phyloP scores from a whole-genome alignment of 1,139 yeast species.

The Suhomyces wounanorum region DNA sequence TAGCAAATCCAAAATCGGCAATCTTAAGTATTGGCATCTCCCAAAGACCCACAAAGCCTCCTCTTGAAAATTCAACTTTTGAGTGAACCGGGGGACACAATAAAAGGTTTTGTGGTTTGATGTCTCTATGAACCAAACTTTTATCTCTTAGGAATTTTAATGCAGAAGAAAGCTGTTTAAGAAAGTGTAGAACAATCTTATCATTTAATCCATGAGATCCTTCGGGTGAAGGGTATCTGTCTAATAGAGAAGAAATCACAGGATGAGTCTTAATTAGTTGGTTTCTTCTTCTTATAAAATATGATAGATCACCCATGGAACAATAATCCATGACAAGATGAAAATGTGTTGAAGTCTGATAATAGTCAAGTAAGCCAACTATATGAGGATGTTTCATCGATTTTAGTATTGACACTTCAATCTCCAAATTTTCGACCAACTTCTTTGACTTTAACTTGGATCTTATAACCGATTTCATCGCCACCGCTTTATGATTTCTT shows the following conservation, averaged over 20 bases:
- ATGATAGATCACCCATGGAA: constrained; percentile 89
- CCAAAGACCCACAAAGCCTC: constrained; percentile 74
- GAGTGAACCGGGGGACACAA: constrained; percentile 75
- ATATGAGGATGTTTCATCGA: constrained; percentile 90
- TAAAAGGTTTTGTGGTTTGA: constrained; percentile 89
- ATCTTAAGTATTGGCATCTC: constrained; percentile 87
- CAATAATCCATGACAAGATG: constrained; percentile 97
- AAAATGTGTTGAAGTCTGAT: constrained; percentile 76
- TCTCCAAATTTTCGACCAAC: constrained; percentile 83
- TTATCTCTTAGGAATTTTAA: constrained; percentile 76
- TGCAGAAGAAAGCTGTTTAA: constrained; percentile 85
- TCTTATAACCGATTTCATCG: constrained; percentile 84
- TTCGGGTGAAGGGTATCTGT: constrained; percentile 80
- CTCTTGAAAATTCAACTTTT: constrained; percentile 54
- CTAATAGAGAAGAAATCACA: constrained; percentile 70
- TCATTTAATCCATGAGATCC: constrained; percentile 79
- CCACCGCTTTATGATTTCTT: constrained; percentile 62
- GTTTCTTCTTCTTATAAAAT: constrained; percentile 74
- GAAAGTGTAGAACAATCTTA: constrained; percentile 75
- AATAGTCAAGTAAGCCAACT: constrained; percentile 80
- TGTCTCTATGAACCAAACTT: constrained; percentile 89
- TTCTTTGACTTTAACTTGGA: constrained; percentile 84
- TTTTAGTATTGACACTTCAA: constrained; percentile 85
- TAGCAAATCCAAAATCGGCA: constrained; percentile 97
- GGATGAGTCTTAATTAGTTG: constrained; percentile 79